A percentile compares a stretch with the other conserved stretches of the same genome.
Evolutionary conservation across 2,329 filamentous ascomycete species (phyloP).

Genomic region (Hypoxylon sp.): DNA sequence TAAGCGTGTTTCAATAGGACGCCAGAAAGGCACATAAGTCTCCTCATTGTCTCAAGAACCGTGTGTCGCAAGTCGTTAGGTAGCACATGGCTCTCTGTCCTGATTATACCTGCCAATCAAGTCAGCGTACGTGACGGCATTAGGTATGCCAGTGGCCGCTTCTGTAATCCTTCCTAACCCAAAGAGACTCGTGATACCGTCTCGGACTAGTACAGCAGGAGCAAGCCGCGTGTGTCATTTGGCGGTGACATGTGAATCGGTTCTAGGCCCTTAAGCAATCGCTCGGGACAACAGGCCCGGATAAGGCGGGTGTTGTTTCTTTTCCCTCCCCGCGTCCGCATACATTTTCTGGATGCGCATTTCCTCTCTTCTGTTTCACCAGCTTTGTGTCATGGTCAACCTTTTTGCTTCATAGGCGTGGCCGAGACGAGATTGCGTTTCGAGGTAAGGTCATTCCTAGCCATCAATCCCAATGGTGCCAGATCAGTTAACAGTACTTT

Average conservation of each 20-base stretch:
- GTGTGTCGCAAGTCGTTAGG: constrained; percentile 18
- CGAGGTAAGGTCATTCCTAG: constrained; percentile 7
- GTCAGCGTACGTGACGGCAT: constrained; percentile 13
- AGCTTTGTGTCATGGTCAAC: background rate
- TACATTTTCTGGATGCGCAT: background rate
- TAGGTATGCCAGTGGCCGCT: constrained; percentile 3
- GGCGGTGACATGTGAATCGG: constrained; percentile 36
- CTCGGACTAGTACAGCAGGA: constrained; percentile 21
- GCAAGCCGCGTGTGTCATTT: constrained; percentile 30
- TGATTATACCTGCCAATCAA: constrained; percentile 33
- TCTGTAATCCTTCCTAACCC: constrained; percentile 19
- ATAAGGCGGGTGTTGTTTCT: constrained; percentile 10
- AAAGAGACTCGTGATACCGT: constrained; percentile 19
- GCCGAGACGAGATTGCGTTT: background rate
- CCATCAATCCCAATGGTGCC: background rate
- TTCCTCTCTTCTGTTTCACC: constrained; percentile 2
- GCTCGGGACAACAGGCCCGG: constrained; percentile 6
- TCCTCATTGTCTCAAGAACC: constrained; percentile 20
- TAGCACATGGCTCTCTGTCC: constrained; percentile 18
- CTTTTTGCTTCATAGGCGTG: constrained; percentile 2
- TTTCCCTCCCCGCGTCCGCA: background rate
- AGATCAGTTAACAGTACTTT: constrained; percentile 4
- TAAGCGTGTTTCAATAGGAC: constrained; percentile 6
- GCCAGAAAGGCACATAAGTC: constrained; percentile 7
- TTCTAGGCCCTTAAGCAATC: constrained; percentile 6